phyloP scores from a whole-genome alignment of 768 basidiomycete species.

The Mycena leptocephala region DNA sequence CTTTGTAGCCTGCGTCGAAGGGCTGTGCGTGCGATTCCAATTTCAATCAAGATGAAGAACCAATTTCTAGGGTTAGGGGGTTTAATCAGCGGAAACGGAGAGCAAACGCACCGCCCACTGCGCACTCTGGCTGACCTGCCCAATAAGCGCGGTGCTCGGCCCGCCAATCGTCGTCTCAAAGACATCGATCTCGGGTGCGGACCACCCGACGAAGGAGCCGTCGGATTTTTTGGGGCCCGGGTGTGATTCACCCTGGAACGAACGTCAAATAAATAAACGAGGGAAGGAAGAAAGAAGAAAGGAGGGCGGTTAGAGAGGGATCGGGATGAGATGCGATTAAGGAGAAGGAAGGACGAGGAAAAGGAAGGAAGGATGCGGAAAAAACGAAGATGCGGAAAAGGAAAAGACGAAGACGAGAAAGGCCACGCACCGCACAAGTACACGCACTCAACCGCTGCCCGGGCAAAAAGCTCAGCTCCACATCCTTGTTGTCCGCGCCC shows the following conservation, averaged over 20 bases:
- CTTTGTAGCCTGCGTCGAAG: too few species aligned
- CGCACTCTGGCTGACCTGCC: constrained; percentile 86
- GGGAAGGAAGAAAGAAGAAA: background rate
- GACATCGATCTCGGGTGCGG: constrained; percentile 93
- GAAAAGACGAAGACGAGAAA: too few species aligned
- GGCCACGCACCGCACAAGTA: constrained; percentile 76
- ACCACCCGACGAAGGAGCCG: constrained; percentile 84
- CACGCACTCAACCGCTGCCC: constrained; percentile 91
- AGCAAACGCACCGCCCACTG: constrained; percentile 82
- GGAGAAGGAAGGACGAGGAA: too few species aligned
- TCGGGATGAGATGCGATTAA: too few species aligned
- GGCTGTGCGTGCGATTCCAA: too few species aligned
- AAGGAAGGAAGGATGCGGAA: too few species aligned
- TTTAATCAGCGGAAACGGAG: background rate
- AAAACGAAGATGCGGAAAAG: background rate
- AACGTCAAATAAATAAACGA: background rate
- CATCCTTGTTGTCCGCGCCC: constrained; percentile 65
- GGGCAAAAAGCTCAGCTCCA: constrained; percentile 79
- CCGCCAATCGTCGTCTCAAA: constrained; percentile 80
- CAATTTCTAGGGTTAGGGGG: too few species aligned
- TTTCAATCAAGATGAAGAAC: constrained; percentile 6
- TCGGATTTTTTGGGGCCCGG: constrained; percentile 86
- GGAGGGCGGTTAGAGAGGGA: background rate
- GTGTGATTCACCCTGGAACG: constrained; percentile 72
- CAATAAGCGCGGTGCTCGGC: constrained; percentile 59